Evolutionary conservation across 805 yeast genomes (phyloP), one percentile per base, ranked within the genome.

Genomic region (Blastobotrys terrestris): DNA sequence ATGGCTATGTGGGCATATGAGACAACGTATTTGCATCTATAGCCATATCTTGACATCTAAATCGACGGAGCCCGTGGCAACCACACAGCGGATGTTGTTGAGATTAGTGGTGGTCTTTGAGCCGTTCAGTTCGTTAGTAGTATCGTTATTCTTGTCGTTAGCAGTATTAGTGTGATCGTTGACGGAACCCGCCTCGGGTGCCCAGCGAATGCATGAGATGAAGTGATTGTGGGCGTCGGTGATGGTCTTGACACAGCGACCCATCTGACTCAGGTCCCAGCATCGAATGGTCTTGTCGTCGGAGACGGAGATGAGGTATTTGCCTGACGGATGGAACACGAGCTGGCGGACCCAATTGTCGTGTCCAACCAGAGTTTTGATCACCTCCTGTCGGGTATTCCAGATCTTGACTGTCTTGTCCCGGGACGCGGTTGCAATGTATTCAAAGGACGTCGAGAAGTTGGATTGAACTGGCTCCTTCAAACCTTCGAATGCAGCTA

Each of bases 281-380:
- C 87, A 69, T 53, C 81, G 77, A 35, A 91, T 77, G 0, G 82
- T 72, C 57, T 82, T 82, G 66, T 91, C 97, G 66, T 91, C 98
- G 15, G 91, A 76, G 15, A 85, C 84, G 45, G 89, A 81, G 46
- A 84, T 72, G 15, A 89, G 64, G 59, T 78, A 81, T 41, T 81
- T 74, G 0, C 94, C 95, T 59, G 79, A 81, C 1, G 96, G 95
- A 67, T 89, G 96, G 47, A 85, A 69, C 7, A 72, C 71, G 3
- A 90, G 61, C 5, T 81, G 78, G 55, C 85, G 79, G 0, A 92
- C 85, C 98, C 98, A 91, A 7, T 94, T 86, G 48, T 81, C 80
- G 67, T 91, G 97, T 1, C 94, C 97, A 4, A 69, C 61, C 8
- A 88, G 69, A 16, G 81, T 80, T 20, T 75, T 72, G 1, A 88